Evolutionary conservation across 805 yeast genomes (phyloP), one percentile per base, ranked within the genome.

Genomic region (Zygotorulaspora sp.): DNA sequence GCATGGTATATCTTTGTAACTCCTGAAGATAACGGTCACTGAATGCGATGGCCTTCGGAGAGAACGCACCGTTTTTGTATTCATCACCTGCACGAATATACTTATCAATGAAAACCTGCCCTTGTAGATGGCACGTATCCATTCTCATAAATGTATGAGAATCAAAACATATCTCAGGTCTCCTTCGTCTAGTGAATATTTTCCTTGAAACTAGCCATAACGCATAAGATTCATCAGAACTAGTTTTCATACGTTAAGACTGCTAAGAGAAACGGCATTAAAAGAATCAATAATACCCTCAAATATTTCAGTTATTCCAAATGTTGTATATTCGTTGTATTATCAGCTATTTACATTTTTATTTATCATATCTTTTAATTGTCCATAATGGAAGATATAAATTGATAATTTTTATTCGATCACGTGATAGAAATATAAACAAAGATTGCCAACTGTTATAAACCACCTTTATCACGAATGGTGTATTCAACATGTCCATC

Each of bases 401-500:
- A n/a, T n/a, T n/a, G n/a, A n/a, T n/a, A n/a, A n/a, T n/a, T n/a
- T n/a, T n/a, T n/a, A n/a, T n/a, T n/a, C n/a, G 10, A 21, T 10
- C 23, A 21, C 23, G 23, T 10, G 23, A 10, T 21, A 21, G 23
- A 21, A 21, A 21, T n/a, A n/a, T n/a, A n/a, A n/a, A n/a, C n/a
- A n/a, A n/a, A n/a, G n/a, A n/a, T n/a, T n/a, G n/a, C n/a, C n/a
- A n/a, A n/a, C n/a, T n/a, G n/a, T n/a, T n/a, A n/a, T n/a, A n/a
- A n/a, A n/a, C n/a, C n/a, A n/a, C 23, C 24, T 16, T 30, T 30
- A 15, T 27, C 26, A 13, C 29, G 37, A 16, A 49, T 33, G 2
- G 52, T 51, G 29, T 44, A 58, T 34, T 57, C 62, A n/a, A 49
- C 44, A 31, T 49, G 51, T 1, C 54, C 55, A 35, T 46, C 53